Evolutionary conservation across 2,329 filamentous ascomycete species (phyloP), one percentile per base, ranked within the genome.

Genomic region (Pestalotiopsis sp.): DNA sequence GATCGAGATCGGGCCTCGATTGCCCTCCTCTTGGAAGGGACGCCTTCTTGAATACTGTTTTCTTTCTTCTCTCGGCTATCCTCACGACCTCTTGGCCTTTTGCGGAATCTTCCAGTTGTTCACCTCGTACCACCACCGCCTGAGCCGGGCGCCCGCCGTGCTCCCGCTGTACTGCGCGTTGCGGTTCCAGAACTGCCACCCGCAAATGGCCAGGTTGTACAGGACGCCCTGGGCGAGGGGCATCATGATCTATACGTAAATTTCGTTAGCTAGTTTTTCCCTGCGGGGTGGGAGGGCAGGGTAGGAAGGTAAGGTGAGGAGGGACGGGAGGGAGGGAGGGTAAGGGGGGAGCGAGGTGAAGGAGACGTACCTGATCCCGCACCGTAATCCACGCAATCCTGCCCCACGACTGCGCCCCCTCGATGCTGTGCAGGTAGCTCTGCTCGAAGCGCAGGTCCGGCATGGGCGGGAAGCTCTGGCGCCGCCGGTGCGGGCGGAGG

Each of bases 371-470:
- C 88, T 98, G 96, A 81, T 99, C 96, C 76, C 93, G 87, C 45
- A 93, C 80, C 20, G 96, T 99, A 73, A 99, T 95, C 83, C 92
- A 92, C 7, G 88, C 86, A 39, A 99, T 88, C 78, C 90, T 89
- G 83, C 92, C 91, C 90, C 91, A 95, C 27, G 89, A 90, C 73
- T 96, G 89, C 45, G 94, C 94, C 68, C 89, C 86, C 72, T 91
- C 88, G 74, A 99, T 92, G 82, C 94, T 97, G 75, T 93, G 92
- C 67, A 99, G 87, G 80, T 99, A 99, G 85, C 95, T 98, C 87
- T 99, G 96, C 83, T 99, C 96, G 82, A 98, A 98, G 58, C 96
- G 90, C 73, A 99, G 84, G 82, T 99, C 96, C 3, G 95, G 94
- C 77, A 98, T 87, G 9, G 90, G 88, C 38, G 87, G 88, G 67